Evolutionary conservation across 2,329 filamentous ascomycete genomes (phyloP), one percentile per base, ranked within the genome.

Genomic region (Ophiostoma novo-ulmi): DNA sequence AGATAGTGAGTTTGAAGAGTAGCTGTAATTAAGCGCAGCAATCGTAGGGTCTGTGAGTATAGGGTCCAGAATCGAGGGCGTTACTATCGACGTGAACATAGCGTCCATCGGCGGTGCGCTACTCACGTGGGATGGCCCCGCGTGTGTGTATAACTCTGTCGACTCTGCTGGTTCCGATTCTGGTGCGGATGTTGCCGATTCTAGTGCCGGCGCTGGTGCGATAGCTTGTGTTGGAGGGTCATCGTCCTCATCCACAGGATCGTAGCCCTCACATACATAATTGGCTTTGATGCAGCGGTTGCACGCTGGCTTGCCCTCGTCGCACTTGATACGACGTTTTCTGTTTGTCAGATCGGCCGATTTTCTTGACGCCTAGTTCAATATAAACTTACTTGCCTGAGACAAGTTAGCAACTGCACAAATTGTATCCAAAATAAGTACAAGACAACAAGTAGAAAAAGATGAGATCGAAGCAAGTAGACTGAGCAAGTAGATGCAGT

Each of bases 271-370:
- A 14, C 58, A 63, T 35, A 14, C 14, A 8, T 7, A 26, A 20
- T 26, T 26, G 26, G 26, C 22, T 36, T 76, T 76, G 39, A 78
- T 74, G 69, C 77, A 78, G 66, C 76, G 75, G n/a, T 69, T 69
- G 69, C 77, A 78, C 8, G 73, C 72, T 1, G 77, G 76, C 69
- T 77, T 77, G 38, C 72, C 73, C 70, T 78, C 77, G 69, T 78
- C 77, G 65, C 61, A 76, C 74, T 70, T 75, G 39, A 74, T 73
- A 58, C 73, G 73, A 64, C 65, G 77, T 76, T 71, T 75, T 73
- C 74, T 75, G 26, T 31, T 63, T 31, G 58, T 63, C 13, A 35
- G 22, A 20, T 8, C 26, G 36, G 26, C 17, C 58, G 26, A 17
- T 7, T 14, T 14, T 11, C 13, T 17, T 36, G 26, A 13, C 13